Conservation (phyloP, 2,329 filamentous ascomycete genomes). For the Fusarium abutilonis region DNA sequence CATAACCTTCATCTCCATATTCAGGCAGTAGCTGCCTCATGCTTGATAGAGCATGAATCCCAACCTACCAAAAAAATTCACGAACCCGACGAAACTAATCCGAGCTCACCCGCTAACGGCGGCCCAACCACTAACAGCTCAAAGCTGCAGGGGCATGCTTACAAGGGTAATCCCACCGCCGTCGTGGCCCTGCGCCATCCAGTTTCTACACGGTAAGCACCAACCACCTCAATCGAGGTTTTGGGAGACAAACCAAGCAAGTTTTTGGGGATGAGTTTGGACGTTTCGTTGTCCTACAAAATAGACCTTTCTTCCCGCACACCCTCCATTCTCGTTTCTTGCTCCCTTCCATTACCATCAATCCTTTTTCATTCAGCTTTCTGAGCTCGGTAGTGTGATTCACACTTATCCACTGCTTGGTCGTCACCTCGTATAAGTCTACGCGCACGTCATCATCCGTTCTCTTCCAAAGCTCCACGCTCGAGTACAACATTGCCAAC, state of each 20-base stretch:
- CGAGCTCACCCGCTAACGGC: not conserved
- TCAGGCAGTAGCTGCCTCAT: constrained; percentile 1
- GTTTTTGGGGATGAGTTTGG: constrained; percentile 14
- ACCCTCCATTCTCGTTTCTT: constrained; percentile 10
- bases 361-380: constrained; percentile 2
- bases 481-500: constrained; percentile 4
- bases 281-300: constrained; percentile 28
- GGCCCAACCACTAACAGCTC: constrained; percentile 32
- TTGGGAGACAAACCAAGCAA: constrained; percentile 13
- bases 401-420: not conserved
- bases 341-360: constrained; percentile 11
- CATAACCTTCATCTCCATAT: constrained; percentile 12
- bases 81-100: no score
- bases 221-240: constrained; percentile 28
- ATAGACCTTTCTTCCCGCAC: constrained; percentile 26
- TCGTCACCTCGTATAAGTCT: constrained; percentile 13
- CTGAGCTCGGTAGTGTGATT: no score
- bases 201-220: constrained; percentile 7
- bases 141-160: constrained; percentile 20
- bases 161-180: constrained; percentile 31
- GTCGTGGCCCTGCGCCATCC: constrained; percentile 36
- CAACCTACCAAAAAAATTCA: not conserved
- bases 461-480: constrained; percentile 1
- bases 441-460: constrained; percentile 10
- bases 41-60: constrained; percentile 5